Evolutionary conservation across 2,329 filamentous ascomycete genomes (phyloP).

Genomic region (Akanthomyces dipterigenus): DNA sequence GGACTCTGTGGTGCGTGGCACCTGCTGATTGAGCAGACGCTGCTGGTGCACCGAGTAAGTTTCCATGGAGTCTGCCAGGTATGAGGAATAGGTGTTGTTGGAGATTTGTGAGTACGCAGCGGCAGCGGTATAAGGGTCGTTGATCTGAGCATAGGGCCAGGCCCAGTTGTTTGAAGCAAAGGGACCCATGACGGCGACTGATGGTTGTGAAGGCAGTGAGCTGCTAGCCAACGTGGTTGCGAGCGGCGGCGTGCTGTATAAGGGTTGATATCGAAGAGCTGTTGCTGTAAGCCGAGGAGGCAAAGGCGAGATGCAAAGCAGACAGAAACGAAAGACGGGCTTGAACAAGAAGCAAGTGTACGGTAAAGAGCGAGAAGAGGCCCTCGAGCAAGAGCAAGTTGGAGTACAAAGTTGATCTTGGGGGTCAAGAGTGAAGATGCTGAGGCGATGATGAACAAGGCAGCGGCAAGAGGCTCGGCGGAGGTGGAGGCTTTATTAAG

Average conservation of each 20-base stretch:
- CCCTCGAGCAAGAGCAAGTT: constrained; percentile 1
- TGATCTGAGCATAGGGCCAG: constrained; percentile 27
- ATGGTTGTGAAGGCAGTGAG: background rate
- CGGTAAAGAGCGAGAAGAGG: background rate
- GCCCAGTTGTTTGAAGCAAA: constrained; percentile 31
- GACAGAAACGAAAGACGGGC: background rate
- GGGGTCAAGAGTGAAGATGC: background rate
- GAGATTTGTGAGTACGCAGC: constrained; percentile 27
- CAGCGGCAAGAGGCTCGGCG: constrained; percentile 1
- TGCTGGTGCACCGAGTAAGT: constrained; percentile 31
- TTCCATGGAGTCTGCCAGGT: constrained; percentile 33
- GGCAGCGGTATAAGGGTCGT: constrained; percentile 25
- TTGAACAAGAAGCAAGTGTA: constrained; percentile 1
- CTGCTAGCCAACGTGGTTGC: background rate
- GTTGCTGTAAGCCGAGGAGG: background rate
- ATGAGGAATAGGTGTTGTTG: constrained; percentile 27
- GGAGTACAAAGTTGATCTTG: background rate
- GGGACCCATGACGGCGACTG: constrained; percentile 23
- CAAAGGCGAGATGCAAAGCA: background rate
- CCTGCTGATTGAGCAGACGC: constrained; percentile 31
- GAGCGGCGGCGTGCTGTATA: background rate
- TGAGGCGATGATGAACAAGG: background rate
- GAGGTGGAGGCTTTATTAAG: constrained; percentile 10
- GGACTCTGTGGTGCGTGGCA: constrained; percentile 38
- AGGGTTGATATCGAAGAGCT: background rate